phyloP scores from a whole-genome alignment of 2,329 filamentous ascomycete genomes.

The Fusarium fracticaudum region DNA sequence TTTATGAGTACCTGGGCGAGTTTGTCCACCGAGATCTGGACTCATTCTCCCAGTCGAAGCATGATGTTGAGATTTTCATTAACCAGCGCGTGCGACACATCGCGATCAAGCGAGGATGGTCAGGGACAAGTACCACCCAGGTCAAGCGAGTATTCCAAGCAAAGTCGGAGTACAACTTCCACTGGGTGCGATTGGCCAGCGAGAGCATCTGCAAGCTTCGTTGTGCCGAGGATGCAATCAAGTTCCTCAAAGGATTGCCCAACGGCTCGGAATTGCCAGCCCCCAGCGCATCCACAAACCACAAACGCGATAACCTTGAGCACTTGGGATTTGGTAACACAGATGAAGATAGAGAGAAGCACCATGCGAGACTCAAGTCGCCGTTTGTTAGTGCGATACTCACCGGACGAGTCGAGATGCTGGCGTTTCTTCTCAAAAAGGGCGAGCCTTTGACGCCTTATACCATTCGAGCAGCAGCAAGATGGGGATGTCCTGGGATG shows the following conservation, averaged over 20 bases:
- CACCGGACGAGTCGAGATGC: slow-evolving; percentile 22
- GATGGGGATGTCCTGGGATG: slow-evolving; percentile 15
- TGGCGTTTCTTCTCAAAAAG: slow-evolving; percentile 22
- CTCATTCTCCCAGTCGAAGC: slow-evolving; percentile 27
- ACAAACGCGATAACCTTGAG: slow-evolving; percentile 4
- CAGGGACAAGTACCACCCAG: slow-evolving; percentile 17
- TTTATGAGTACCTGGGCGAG: slow-evolving; percentile 10
- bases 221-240: slow-evolving; percentile 36
- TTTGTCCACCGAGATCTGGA: slow-evolving; percentile 37
- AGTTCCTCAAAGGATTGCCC: slow-evolving; percentile 30
- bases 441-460: slow-evolving; percentile 15
- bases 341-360: slow-evolving; percentile 22
- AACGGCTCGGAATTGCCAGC: slow-evolving; percentile 15
- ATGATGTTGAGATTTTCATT: slow-evolving; percentile 31
- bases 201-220: slow-evolving; percentile 25
- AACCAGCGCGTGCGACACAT: slow-evolving; percentile 28
- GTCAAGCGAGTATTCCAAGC: slow-evolving; percentile 27
- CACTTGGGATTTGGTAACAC: slow-evolving; percentile 19
- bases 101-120: slow-evolving; percentile 25
- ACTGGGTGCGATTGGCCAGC: slow-evolving; percentile 40
- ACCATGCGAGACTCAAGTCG: slow-evolving; percentile 21
- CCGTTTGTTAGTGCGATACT: slow-evolving; percentile 19
- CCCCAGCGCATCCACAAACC: neutral
- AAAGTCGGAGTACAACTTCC: slow-evolving; percentile 38
- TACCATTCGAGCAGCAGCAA: slow-evolving; percentile 20